Evolutionary conservation across 768 basidiomycete genomes (phyloP), one percentile per base, ranked within the genome.

Genomic region (Boletus tomentosulus): DNA sequence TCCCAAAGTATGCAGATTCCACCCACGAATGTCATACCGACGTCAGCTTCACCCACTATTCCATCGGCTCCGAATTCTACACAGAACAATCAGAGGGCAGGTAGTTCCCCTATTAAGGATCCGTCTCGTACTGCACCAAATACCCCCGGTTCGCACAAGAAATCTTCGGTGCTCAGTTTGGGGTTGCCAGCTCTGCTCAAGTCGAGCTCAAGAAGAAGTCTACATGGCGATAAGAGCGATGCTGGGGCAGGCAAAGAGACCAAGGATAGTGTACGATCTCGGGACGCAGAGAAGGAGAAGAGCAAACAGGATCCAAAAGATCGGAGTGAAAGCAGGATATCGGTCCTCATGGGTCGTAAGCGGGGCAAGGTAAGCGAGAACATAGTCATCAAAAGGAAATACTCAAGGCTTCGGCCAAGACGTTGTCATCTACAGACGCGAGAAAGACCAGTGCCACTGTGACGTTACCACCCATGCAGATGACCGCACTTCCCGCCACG

Each of bases 311-410:
- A 90, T 48, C 65, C 74, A 46, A 92, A 92, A 71, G 89, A 91
- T 64, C 80, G 92, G 38, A 93, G 91, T 59, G 89, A 93, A 72
- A 92, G 92, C 65, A 81, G 92, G 63, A 92, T 94, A 60, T 91
- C 92, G 11, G 83, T 85, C 27, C 74, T 94, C 53, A 91, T 95
- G 78, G 89, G 89, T 34, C 78, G 93, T 66, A 93, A 88, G 68
- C 80, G 93, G 48, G 94, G 93, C 71, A 95, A 96, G 84, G 93
- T 94, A 63, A 64, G 76, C 70, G 48, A n/a, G 24, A 46, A 55
- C 33, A 31, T 57, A 55, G 41, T 41, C 33, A 33, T 41, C 38
- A 35, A 25, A 22, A 5, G 43, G 11, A 38, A 38, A n/a, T 39
- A 35, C 59, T 66, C 48, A 66, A 58, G 12, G 3, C 2, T 16